Conservation (phyloP, 768 basidiomycete species). For the Boletus sp. region DNA sequence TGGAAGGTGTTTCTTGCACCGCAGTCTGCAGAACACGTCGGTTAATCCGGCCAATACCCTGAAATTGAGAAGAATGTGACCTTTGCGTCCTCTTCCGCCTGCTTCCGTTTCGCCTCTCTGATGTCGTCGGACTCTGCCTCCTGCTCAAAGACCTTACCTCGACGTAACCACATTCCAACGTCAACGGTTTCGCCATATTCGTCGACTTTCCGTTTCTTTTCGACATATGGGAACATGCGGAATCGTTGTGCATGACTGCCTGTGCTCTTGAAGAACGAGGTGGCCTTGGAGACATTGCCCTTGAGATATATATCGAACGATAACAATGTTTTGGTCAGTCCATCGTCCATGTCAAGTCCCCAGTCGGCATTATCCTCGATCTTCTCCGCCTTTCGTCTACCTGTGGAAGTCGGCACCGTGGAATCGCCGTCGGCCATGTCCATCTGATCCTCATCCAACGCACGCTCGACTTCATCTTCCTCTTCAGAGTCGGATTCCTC, state of each 20-base stretch:
- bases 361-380: conserved; percentile 59
- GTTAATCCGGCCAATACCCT: background rate
- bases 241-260: conserved; percentile 75
- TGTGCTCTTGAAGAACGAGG: conserved; percentile 82
- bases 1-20: conserved; percentile 84
- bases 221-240: conserved; percentile 96
- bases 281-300: conserved; percentile 87
- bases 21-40: conserved; percentile 50
- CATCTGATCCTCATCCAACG: conserved; percentile 51
- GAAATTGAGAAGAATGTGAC: conserved; percentile 28
- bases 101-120: conserved; percentile 66
- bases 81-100: conserved; percentile 76
- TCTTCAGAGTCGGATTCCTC: conserved; percentile 64
- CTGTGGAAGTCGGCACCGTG: conserved; percentile 20
- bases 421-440: conserved; percentile 40
- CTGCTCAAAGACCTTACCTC: conserved; percentile 88
- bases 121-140: conserved; percentile 81
- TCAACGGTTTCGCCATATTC: conserved; percentile 96
- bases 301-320: conserved; percentile 98
- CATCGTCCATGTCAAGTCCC: conserved; percentile 75
- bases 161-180: conserved; percentile 92
- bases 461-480: conserved; percentile 55
- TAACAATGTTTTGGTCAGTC: conserved; percentile 65
- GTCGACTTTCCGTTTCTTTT: conserved; percentile 89
- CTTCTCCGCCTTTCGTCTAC: conserved; percentile 47